Conservation (phyloP, 2,329 filamentous ascomycete species). For the Verticillium albo-atrum region DNA sequence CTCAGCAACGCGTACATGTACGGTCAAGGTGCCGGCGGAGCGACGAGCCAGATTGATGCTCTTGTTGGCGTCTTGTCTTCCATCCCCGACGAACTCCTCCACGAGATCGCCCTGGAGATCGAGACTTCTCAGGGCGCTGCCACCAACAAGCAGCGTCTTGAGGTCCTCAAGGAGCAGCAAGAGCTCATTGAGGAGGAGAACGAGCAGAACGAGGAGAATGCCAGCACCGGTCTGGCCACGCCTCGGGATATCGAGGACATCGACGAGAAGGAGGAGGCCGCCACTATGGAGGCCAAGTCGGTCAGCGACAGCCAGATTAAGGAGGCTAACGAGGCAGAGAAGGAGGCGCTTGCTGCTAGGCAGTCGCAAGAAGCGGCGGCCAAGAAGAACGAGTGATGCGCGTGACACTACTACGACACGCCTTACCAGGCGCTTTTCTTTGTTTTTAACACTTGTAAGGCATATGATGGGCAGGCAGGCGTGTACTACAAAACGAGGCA, state of each 20-base stretch:
- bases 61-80: slow-evolving; percentile 87
- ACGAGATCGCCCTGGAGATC: slow-evolving; percentile 98
- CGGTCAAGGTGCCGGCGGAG: slow-evolving; percentile 81
- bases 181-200: slow-evolving; percentile 97
- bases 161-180: slow-evolving; percentile 97
- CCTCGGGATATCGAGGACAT: slow-evolving; percentile 88
- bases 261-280: slow-evolving; percentile 83
- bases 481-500: slow-evolving; percentile 12
- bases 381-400: slow-evolving; percentile 23
- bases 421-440: slow-evolving; percentile 17
- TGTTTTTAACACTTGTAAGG: slow-evolving; percentile 12
- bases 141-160: slow-evolving; percentile 97
- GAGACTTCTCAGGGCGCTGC: slow-evolving; percentile 95
- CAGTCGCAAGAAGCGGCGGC: slow-evolving; percentile 18
- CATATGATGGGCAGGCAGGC: slow-evolving; percentile 11
- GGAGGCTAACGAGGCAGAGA: slow-evolving; percentile 33
- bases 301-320: slow-evolving; percentile 23
- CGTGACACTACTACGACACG: background rate
- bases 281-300: slow-evolving; percentile 43
- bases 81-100: slow-evolving; percentile 97
- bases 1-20: slow-evolving; percentile 98
- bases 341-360: slow-evolving; percentile 27
- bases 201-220: slow-evolving; percentile 79
- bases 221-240: slow-evolving; percentile 67
- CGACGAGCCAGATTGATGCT: slow-evolving; percentile 86